Evolutionary conservation across 768 basidiomycete species (phyloP), one percentile per base, ranked within the genome.

Genomic region (Chalciporus pseudorubinellus): DNA sequence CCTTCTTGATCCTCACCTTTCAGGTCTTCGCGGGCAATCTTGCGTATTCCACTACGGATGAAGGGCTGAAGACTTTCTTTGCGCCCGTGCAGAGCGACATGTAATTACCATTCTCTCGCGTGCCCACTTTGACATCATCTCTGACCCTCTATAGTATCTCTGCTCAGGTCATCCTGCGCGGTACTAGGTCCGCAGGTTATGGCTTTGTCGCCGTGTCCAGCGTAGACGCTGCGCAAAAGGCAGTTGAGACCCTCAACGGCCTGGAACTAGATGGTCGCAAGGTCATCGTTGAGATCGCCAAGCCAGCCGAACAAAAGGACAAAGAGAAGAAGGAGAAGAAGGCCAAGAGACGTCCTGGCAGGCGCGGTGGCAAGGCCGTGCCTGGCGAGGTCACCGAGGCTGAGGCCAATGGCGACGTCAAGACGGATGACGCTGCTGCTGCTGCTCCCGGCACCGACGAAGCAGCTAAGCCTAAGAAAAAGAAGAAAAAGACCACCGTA

Each of bases 1-100:
- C 11, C 43, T 53, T 44, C 57, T 53, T 55, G 40, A 46, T 53
- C 51, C 39, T 26, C 18, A 33, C 24, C 16, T 54, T 46, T 44
- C 62, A 94, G 92, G 89, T 93, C 77, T 95, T 95, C 72, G 90
- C 86, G 68, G 93, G 93, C 64, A 95, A 95, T 77, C 92, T 95
- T 79, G 84, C 91, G 77, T 95, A 94, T 74, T 78, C 84, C 68
- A 92, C 90, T 61, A 91, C 88, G 79, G 90, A 92, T 80, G 88
- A 92, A 75, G 89, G 89, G 84, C 87, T 95, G 77, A 89, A 83
- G 86, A 77, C 89, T 72, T 88, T 95, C 80, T 95, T 95, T 80
- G 87, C 80, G 72, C 87, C 88, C 69, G 85, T 92, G 68, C 78
- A 82, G 72, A 82, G 75, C 77, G 91, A 92, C 73, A 85, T 95